These are phyloP conservation scores for Lactarius sp. DNA, from an alignment of 768 basidiomycete genomes.

Conservation along the genomic window DNA sequence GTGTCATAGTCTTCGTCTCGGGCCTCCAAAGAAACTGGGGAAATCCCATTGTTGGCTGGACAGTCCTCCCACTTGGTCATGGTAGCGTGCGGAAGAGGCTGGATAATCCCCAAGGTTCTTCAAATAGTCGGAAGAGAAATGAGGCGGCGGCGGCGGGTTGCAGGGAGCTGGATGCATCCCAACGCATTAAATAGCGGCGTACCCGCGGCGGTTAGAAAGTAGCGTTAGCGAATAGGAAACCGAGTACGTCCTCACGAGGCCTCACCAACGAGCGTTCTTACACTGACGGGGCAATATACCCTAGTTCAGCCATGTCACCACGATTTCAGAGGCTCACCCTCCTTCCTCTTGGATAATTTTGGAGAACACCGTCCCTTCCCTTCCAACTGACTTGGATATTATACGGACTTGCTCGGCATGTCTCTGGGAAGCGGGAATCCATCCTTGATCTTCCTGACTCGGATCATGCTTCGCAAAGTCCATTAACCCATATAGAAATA, in stretches of 20 bases:
- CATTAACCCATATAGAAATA: background rate
- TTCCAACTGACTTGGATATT: background rate
- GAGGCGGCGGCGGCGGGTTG: background rate
- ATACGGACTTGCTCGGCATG: background rate
- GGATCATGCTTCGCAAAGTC: background rate
- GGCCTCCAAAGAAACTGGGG: conserved; percentile 4
- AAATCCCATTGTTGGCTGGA: background rate
- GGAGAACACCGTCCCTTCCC: background rate
- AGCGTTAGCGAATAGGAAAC: conserved; percentile 1
- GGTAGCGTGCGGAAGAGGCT: background rate
- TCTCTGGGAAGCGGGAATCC: conserved; percentile 4
- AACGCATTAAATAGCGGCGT: conserved; percentile 7
- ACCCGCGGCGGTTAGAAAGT: conserved; percentile 5
- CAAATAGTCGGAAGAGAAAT: conserved; percentile 1
- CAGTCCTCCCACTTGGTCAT: background rate
- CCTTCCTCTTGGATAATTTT: background rate
- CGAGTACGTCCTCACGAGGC: background rate
- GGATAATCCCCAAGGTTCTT: background rate
- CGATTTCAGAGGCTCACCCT: background rate
- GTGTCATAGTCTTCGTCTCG: conserved; percentile 23
- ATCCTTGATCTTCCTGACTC: conserved; percentile 1
- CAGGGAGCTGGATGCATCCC: background rate
- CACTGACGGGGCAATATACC: background rate
- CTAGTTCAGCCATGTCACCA: background rate
- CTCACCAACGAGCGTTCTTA: background rate